Percentiles rank a stretch among this genome's conserved stretches.
These are phyloP conservation scores for Phaeosphaeriaceae sp. DNA, from an alignment of 2,329 filamentous ascomycete species.

Conservation along the genomic window DNA sequence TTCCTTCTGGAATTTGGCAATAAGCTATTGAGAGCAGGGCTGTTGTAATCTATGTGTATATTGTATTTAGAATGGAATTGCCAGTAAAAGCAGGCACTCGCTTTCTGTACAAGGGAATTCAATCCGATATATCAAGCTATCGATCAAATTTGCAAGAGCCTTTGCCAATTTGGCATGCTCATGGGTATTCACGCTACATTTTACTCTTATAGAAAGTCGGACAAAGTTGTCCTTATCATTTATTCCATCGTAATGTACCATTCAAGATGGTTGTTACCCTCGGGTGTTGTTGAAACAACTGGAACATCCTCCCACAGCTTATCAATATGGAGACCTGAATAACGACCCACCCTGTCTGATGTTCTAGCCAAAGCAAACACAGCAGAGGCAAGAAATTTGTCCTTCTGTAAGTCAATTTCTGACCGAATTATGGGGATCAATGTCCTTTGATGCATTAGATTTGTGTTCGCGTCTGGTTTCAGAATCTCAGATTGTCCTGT, in stretches of 20 bases:
- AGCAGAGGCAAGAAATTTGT: constrained; percentile 20
- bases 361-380: constrained; percentile 34
- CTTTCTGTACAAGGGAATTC: too few species aligned
- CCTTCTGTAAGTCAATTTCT: not conserved
- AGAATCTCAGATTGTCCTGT: constrained; percentile 17
- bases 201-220: too few species aligned
- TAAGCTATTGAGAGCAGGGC: constrained; percentile 48
- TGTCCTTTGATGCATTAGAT: constrained; percentile 43
- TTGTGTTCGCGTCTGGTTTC: constrained; percentile 46
- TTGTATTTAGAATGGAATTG: not conserved
- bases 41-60: constrained; percentile 21
- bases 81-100: too few species aligned
- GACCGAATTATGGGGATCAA: constrained; percentile 34
- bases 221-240: not conserved
- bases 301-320: constrained; percentile 33
- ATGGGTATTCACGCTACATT: too few species aligned
- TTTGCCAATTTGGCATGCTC: too few species aligned
- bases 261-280: not conserved
- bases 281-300: constrained; percentile 2
- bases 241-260: constrained; percentile 4
- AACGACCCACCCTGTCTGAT: constrained; percentile 13
- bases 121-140: too few species aligned
- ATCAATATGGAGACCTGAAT: constrained; percentile 19
- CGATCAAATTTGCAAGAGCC: too few species aligned
- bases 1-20: constrained; percentile 57